These are phyloP conservation scores for Mycena citricolor DNA, from an alignment of 1,284 basidiomycete species.

Conservation along the genomic window DNA sequence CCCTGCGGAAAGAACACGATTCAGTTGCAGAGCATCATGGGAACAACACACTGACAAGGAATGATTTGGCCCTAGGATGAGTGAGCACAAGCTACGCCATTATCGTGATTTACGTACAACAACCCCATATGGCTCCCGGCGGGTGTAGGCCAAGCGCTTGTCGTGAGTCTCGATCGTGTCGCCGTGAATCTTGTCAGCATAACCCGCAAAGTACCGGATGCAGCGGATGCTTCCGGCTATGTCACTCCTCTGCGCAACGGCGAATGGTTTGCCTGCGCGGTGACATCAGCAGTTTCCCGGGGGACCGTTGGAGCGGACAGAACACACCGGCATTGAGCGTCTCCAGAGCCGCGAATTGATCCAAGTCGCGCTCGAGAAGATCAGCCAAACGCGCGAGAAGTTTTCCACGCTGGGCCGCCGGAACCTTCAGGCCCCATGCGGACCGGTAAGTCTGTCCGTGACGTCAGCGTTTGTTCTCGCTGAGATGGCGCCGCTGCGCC, in stretches of 20 bases:
- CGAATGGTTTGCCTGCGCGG: slow-evolving; percentile 61
- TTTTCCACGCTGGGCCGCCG: slow-evolving; percentile 58
- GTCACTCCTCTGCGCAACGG: slow-evolving; percentile 63
- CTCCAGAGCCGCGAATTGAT: slow-evolving; percentile 68
- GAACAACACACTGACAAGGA: slow-evolving; percentile 44
- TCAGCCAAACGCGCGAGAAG: slow-evolving; percentile 63
- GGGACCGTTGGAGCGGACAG: too few relatives aligned
- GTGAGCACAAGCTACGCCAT: neutral
- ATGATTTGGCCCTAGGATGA: slow-evolving; percentile 61
- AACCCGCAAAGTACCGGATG: slow-evolving; percentile 62
- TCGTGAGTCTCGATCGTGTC: slow-evolving; percentile 42
- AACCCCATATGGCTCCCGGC: slow-evolving; percentile 83
- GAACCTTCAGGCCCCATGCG: slow-evolving; percentile 56
- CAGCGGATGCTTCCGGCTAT: slow-evolving; percentile 55
- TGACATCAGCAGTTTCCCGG: too few relatives aligned
- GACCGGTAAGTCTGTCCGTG: slow-evolving; percentile 53
- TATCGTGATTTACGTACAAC: slow-evolving; percentile 28
- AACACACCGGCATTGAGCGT: slow-evolving; percentile 53
- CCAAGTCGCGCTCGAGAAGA: slow-evolving; percentile 62
- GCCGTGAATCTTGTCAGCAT: slow-evolving; percentile 63
- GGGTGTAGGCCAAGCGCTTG: slow-evolving; percentile 61
- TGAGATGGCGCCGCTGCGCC: neutral
- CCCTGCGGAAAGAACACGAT: slow-evolving; percentile 28
- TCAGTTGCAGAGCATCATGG: neutral
- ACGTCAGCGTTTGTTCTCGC: neutral